Evolutionary conservation across 2,329 filamentous ascomycete genomes (phyloP).

Genomic region (Colletotrichum simmondsii): DNA sequence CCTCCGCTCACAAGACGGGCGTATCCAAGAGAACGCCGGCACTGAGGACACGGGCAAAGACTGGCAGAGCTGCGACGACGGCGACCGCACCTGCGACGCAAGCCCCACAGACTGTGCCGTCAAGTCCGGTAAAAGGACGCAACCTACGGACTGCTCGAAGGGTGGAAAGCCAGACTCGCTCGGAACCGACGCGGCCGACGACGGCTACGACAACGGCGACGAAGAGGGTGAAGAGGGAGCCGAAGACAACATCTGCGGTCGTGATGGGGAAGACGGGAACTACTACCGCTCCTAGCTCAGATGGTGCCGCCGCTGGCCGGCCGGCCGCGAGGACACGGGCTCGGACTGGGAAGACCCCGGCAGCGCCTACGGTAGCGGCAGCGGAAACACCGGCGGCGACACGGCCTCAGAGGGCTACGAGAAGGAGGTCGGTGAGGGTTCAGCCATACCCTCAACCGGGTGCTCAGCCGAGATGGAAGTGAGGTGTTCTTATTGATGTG

Average conservation of each 20-base stretch:
- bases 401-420: slow-evolving; percentile 20
- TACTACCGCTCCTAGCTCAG: neutral
- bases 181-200: slow-evolving; percentile 12
- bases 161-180: slow-evolving; percentile 28
- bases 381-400: neutral
- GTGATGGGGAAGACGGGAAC: neutral
- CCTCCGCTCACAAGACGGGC: neutral
- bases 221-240: slow-evolving; percentile 18
- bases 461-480: slow-evolving; percentile 26
- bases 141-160: slow-evolving; percentile 11
- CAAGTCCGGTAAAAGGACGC: neutral
- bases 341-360: neutral
- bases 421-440: slow-evolving; percentile 10
- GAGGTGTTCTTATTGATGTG: neutral
- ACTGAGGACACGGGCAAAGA: slow-evolving; percentile 2
- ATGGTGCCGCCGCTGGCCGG: neutral
- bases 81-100: neutral
- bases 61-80: neutral
- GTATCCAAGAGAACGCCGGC: neutral
- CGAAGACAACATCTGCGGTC: neutral
- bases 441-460: slow-evolving; percentile 23
- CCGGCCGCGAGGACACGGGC: neutral
- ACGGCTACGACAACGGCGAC: neutral
- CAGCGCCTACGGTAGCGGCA: neutral
- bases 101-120: neutral